Conservation (phyloP, 2,329 filamentous ascomycete species). For the Monilinia aucupariae region DNA sequence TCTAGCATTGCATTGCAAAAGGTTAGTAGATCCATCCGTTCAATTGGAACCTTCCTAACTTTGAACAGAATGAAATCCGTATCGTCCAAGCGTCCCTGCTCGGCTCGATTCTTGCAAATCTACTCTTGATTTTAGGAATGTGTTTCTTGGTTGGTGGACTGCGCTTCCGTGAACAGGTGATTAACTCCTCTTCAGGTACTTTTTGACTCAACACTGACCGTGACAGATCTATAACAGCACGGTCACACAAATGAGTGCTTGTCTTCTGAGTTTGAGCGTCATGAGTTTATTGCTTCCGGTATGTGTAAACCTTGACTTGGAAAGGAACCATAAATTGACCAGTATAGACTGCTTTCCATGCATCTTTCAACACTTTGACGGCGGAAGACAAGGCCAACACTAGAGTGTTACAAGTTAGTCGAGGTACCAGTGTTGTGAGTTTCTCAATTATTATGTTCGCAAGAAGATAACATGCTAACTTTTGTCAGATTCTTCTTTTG, state of each 20-base stretch:
- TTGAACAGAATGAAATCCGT: slow-evolving; percentile 64
- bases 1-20: slow-evolving; percentile 70
- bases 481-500: slow-evolving; percentile 60
- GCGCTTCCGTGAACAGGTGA: slow-evolving; percentile 76
- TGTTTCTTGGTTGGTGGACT: slow-evolving; percentile 81
- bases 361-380: slow-evolving; percentile 56
- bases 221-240: slow-evolving; percentile 82
- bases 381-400: slow-evolving; percentile 56
- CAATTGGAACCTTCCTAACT: slow-evolving; percentile 26
- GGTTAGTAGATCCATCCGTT: slow-evolving; percentile 36
- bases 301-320: slow-evolving; percentile 32
- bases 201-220: slow-evolving; percentile 16
- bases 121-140: slow-evolving; percentile 88
- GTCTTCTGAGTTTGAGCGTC: slow-evolving; percentile 81
- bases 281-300: slow-evolving; percentile 82
- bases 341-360: slow-evolving; percentile 76
- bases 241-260: slow-evolving; percentile 94
- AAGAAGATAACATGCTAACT: slow-evolving; percentile 1
- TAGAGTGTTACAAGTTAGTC: slow-evolving; percentile 76
- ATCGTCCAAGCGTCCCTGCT: slow-evolving; percentile 88
- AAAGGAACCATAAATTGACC: background rate
- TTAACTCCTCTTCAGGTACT: slow-evolving; percentile 20
- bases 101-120: slow-evolving; percentile 82
- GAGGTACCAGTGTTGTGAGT: slow-evolving; percentile 78
- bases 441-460: slow-evolving; percentile 21